Evolutionary conservation across 1,139 yeast genomes (phyloP).

Genomic region (Lodderomyces jiufengensis): DNA sequence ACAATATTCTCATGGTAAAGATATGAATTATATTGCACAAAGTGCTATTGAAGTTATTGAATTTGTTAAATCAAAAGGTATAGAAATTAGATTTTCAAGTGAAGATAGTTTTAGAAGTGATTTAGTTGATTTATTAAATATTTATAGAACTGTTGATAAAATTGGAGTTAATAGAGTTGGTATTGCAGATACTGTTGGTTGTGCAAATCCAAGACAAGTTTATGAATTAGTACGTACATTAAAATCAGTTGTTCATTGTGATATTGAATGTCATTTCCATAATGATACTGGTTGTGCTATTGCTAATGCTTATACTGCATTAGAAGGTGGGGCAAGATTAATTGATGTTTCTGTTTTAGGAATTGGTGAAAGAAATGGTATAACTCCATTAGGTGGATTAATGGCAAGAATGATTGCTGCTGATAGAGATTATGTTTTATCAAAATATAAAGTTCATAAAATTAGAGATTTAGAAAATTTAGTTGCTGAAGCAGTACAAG

Average conservation of each 20-base stretch:
- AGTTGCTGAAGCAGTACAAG: conserved; percentile 97
- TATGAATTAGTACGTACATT: conserved; percentile 93
- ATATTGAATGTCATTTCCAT: conserved; percentile 98
- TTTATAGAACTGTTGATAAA: conserved; percentile 94
- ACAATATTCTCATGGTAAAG: conserved; percentile 96
- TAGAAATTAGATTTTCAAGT: conserved; percentile 93
- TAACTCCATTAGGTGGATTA: conserved; percentile 94
- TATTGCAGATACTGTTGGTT: conserved; percentile 98
- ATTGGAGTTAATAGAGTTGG: conserved; percentile 99
- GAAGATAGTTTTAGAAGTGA: conserved; percentile 98
- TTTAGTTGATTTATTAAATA: conserved; percentile 89
- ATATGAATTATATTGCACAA: conserved; percentile 97
- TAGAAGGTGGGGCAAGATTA: conserved; percentile 95
- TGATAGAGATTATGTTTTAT: conserved; percentile 91
- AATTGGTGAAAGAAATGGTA: conserved; percentile 98
- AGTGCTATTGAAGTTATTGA: conserved; percentile 95
- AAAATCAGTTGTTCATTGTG: conserved; percentile 91
- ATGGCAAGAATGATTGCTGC: conserved; percentile 99
- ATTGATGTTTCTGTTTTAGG: conserved; percentile 96
- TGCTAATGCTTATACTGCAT: conserved; percentile 96
- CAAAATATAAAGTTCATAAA: conserved; percentile 94
- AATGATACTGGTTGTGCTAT: conserved; percentile 99
- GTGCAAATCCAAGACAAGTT: conserved; percentile 99
- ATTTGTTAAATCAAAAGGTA: conserved; percentile 94
- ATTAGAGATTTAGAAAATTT: conserved; percentile 92